Base-by-base conservation (phyloP, 1,139 yeast species). In the Lodderomyces metapsilosis region DNA sequence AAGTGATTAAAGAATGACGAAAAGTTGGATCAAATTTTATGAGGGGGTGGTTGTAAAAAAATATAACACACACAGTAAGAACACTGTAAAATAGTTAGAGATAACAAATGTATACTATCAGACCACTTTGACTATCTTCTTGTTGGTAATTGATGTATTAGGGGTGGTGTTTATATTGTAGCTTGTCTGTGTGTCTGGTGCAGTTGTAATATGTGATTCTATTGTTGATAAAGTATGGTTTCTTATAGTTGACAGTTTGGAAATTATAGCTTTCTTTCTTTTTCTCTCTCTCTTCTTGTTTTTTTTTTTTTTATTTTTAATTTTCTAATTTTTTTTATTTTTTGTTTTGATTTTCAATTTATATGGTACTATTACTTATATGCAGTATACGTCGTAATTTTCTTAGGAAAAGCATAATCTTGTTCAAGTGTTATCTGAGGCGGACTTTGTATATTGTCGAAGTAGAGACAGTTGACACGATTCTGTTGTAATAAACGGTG, bases 1-100 rank as follows among this genome's bases (percentile, higher is more conserved):
- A 28, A 15, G 18, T 28, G 5, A 15, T 28, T 28, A 33, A 33
- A 33, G 36, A 33, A 33, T 21, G 36, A 33, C 36, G 36, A 33
- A 33, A 32, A 33, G 36, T 33, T 33, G 36, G 36, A 33, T 33
- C 16, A 18, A 32, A 16, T 17, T 31, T 16, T 15, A 18, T 31
- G 13, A 31, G 34, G 20, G 34, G 34, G 7, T 16, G 22, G 6
- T 31, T 31, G 30, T 25, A 12, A 11, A 7, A 12, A 28, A n/a
- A n/a, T n/a, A n/a, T n/a, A n/a, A n/a, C n/a, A 9, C 18, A 16
- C 32, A 28, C 32, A 13, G 32, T 28, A 13, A 8, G 17, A 28
- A 28, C 32, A 28, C 32, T 28, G 4, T 28, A 28, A 18, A 15
- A 15, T n/a, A 25, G n/a, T 4, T 20, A 20, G 22, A 20, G 8